phyloP scores from a whole-genome alignment of 225 moss, liverwort and hornwort species.

The Lunularia cruciata region DNA sequence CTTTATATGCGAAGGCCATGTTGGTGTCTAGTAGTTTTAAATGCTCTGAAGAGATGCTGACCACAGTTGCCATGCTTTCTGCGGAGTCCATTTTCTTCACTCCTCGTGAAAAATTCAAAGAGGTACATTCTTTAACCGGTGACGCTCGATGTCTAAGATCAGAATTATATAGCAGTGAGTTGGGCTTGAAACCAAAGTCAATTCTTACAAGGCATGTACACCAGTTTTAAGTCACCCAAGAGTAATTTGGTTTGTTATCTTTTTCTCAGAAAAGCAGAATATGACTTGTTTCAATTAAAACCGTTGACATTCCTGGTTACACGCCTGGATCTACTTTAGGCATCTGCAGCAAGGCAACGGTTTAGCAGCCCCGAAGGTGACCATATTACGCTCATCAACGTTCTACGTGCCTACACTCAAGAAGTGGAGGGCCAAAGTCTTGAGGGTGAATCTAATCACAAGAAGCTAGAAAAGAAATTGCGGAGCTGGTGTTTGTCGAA shows the following conservation, averaged over 20 bases:
- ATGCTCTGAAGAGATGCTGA: slow-evolving; percentile 98
- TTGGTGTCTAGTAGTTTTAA: slow-evolving; percentile 72
- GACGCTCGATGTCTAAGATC: neutral
- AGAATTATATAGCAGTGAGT: too few species aligned
- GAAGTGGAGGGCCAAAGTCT: slow-evolving; percentile 55
- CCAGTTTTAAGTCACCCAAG: too few species aligned
- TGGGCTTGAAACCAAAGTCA: too few species aligned
- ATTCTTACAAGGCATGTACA: too few species aligned
- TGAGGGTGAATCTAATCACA: slow-evolving; percentile 47
- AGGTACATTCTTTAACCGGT: slow-evolving; percentile 50
- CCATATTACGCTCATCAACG: slow-evolving; percentile 90
- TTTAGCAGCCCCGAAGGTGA: slow-evolving; percentile 84
- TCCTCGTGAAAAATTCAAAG: slow-evolving; percentile 86
- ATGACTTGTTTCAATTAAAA: neutral
- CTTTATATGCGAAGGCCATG: slow-evolving; percentile 91
- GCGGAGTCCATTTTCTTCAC: slow-evolving; percentile 90
- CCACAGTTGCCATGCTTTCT: slow-evolving; percentile 88
- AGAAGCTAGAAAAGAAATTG: slow-evolving; percentile 64
- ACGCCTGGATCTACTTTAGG: slow-evolving; percentile 42
- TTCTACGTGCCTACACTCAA: slow-evolving; percentile 72
- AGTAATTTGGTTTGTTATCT: neutral
- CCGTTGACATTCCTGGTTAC: too few species aligned
- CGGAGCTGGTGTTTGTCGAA: slow-evolving; percentile 83
- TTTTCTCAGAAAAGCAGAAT: neutral
- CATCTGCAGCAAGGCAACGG: slow-evolving; percentile 83